A percentile compares a stretch with the other conserved stretches of the same genome.
These are phyloP conservation scores for apple (Malus domestica) DNA, from an alignment of 306 rosid genomes.

Conservation along the genomic window ASM211411v1 NC_041795.1:1544001-1544500, in stretches of 20 bases:
- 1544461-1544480: conserved; percentile 70
- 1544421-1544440: conserved; percentile 53
- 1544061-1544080: no score
- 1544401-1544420: conserved; percentile 70
- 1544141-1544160: no score
- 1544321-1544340: conserved; percentile 86
- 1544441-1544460: conserved; percentile 69
- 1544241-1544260: not conserved
- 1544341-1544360: conserved; percentile 91
- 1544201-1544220: conserved; percentile 14
- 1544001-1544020: no score
- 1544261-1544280: not conserved
- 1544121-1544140: not conserved
- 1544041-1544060: no score
- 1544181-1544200: conserved; percentile 24
- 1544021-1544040: no score
- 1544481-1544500: conserved; percentile 91
- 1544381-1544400: conserved; percentile 49
- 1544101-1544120: not conserved
- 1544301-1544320: conserved; percentile 59
- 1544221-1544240: conserved; percentile 22
- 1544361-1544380: conserved; percentile 85
- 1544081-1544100: no score
- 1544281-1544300: conserved; percentile 27
- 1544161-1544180: not conserved